These are phyloP conservation scores for Debaryomycetaceae sp. DNA, from an alignment of 1,139 yeast genomes.

Conservation along the genomic window DNA sequence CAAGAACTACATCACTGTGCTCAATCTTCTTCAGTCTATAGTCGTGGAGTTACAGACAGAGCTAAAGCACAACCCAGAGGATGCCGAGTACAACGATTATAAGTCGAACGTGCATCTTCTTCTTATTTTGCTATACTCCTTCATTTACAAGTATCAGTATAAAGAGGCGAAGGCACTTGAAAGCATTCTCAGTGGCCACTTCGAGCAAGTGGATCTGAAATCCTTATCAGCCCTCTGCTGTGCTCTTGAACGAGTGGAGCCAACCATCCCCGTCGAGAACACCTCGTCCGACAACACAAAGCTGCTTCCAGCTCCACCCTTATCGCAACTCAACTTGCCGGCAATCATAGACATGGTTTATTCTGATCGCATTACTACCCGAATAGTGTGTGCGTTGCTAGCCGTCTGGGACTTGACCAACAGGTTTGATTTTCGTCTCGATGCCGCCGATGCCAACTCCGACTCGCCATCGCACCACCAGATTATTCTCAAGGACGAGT, in stretches of 20 bases:
- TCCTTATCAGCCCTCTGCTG: constrained; percentile 14
- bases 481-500: not conserved
- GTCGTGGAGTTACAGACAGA: constrained; percentile 10
- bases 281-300: constrained; percentile 1
- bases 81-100: constrained; percentile 8
- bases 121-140: constrained; percentile 14
- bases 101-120: constrained; percentile 20
- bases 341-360: constrained; percentile 14
- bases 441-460: not conserved
- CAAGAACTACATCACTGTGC: constrained; percentile 26
- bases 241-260: constrained; percentile 17
- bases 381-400: constrained; percentile 28
- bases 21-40: constrained; percentile 24
- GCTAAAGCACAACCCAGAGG: constrained; percentile 5
- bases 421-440: constrained; percentile 5
- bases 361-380: constrained; percentile 21
- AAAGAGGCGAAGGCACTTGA: not conserved
- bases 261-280: constrained; percentile 7
- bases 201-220: constrained; percentile 6
- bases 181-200: not conserved
- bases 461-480: not conserved
- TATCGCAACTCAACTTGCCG: constrained; percentile 7
- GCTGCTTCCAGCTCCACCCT: constrained; percentile 4
- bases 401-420: constrained; percentile 34
- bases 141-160: constrained; percentile 6